A percentile compares a stretch with the other conserved stretches of the same genome.
Conservation (phyloP, 1,284 basidiomycete species). For the Ceratobasidium sp. region DNA sequence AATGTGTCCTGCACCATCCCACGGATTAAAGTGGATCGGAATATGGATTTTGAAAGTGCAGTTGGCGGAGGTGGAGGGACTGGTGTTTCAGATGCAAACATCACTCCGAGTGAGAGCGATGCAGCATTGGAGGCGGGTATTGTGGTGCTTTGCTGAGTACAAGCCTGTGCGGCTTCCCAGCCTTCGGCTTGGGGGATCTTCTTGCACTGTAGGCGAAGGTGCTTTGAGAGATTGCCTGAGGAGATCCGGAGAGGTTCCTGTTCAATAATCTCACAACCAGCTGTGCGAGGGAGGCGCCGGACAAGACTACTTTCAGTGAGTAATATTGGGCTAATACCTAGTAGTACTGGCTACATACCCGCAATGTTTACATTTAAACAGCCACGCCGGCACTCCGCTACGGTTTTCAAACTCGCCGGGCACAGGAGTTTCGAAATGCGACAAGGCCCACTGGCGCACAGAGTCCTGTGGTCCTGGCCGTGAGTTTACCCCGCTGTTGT, state of each 20-base stretch:
- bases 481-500: too few species aligned
- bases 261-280: background rate
- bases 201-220: conserved; percentile 13
- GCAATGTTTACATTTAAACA: conserved; percentile 1
- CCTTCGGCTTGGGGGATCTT: background rate
- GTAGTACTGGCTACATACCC: background rate
- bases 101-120: background rate
- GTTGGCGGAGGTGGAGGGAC: background rate
- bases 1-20: too few species aligned
- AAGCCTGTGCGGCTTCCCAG: background rate
- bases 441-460: background rate
- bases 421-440: background rate
- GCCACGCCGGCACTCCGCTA: background rate
- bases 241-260: background rate
- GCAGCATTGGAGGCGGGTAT: background rate
- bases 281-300: too few species aligned
- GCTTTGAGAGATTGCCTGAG: background rate
- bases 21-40: background rate
- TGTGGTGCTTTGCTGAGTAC: background rate
- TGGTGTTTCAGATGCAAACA: background rate
- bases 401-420: background rate
- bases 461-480: background rate
- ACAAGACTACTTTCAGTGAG: background rate
- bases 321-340: background rate
- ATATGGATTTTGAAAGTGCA: background rate